Conservation (phyloP, 306 rosid species). For the Rosa chinensis region DNA sequence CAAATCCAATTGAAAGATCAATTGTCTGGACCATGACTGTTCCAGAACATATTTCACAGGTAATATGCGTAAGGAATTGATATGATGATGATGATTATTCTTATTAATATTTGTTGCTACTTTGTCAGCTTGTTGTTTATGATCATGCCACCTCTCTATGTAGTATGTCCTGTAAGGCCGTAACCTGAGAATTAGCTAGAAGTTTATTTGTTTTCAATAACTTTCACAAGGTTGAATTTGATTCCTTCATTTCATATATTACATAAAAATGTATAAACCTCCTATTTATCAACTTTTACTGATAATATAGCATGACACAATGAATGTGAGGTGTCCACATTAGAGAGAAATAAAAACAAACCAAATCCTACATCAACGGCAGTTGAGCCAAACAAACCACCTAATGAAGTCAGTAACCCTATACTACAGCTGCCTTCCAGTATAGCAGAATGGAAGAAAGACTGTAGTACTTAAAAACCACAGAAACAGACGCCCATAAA, state of each 20-base stretch:
- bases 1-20: conserved; percentile 81
- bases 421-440: background rate
- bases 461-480: too few species aligned
- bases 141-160: background rate
- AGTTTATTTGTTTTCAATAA: background rate
- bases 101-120: background rate
- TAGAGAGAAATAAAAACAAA: background rate
- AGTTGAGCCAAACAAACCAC: background rate
- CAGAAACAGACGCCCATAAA: too few species aligned
- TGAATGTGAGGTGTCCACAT: background rate
- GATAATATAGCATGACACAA: background rate
- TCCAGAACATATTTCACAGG: conserved; percentile 85
- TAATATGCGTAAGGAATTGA: conserved; percentile 26
- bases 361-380: background rate
- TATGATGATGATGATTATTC: background rate
- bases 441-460: background rate
- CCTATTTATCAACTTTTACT: background rate
- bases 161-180: background rate
- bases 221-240: background rate
- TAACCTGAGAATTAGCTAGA: background rate
- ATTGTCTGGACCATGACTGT: conserved; percentile 85
- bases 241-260: background rate
- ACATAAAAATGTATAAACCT: background rate
- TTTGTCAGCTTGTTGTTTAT: background rate
- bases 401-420: background rate